Percentiles rank a stretch among this genome's conserved stretches.
Evolutionary conservation across 139 green algal genomes (phyloP).

Genomic region (Micractinium sp.): DNA sequence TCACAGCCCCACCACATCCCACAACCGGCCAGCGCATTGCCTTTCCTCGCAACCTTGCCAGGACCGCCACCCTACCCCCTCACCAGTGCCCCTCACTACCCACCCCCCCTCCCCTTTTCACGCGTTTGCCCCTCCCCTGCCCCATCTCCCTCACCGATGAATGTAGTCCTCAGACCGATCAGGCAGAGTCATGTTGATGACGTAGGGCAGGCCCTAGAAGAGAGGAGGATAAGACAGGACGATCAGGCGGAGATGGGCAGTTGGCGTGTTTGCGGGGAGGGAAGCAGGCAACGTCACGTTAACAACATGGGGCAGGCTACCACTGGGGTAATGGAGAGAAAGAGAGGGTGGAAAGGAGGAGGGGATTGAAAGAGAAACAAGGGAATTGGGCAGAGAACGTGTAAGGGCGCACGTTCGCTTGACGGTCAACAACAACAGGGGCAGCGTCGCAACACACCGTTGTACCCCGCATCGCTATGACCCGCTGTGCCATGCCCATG

Average conservation of each 20-base stretch:
- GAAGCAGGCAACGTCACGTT: no score
- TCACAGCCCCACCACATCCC: no score
- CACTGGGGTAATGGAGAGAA: not conserved
- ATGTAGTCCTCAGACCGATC: conserved; percentile 86
- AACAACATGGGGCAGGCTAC: not conserved
- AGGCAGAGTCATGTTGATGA: conserved; percentile 93
- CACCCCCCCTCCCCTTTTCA: no score
- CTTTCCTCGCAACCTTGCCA: no score
- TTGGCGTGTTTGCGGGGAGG: not conserved
- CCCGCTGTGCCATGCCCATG: no score
- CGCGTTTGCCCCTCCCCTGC: not conserved
- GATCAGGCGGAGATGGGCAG: not conserved
- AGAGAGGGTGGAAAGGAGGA: no score
- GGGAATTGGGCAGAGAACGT: not conserved
- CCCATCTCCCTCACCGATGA: conserved; percentile 53
- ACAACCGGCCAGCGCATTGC: no score
- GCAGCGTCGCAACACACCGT: not conserved
- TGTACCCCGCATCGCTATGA: not conserved
- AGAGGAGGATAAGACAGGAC: not conserved
- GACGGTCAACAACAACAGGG: no score
- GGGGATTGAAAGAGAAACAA: no score
- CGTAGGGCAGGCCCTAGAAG: conserved; percentile 73
- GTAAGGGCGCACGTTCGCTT: not conserved
- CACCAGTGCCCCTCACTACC: no score
- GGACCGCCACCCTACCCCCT: no score